These are phyloP conservation scores for Solanum bulbocastanum DNA, from an alignment of 257 asterid genomes.

Conservation along the genomic window DNA sequence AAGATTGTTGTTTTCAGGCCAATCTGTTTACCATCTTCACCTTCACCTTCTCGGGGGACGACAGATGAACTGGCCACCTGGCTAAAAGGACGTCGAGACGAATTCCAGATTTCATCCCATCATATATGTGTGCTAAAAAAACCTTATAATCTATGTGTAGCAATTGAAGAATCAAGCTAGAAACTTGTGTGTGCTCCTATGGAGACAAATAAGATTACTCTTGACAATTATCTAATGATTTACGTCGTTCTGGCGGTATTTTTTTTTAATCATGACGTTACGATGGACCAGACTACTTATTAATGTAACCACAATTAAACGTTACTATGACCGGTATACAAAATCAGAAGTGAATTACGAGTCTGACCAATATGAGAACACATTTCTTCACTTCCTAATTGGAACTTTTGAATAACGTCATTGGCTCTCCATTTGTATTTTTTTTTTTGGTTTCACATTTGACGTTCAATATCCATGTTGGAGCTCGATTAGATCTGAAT, in stretches of 20 bases:
- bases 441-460: background rate
- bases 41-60: conserved; percentile 92
- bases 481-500: background rate
- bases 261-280: background rate
- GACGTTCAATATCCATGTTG: accelerated
- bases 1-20: conserved; percentile 37
- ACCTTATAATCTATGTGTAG: background rate
- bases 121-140: background rate
- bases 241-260: background rate
- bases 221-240: background rate
- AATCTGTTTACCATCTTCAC: conserved; percentile 90
- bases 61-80: conserved; percentile 99
- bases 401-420: background rate
- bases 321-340: background rate
- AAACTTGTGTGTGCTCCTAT: background rate
- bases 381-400: background rate
- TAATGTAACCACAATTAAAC: background rate
- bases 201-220: background rate
- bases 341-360: background rate
- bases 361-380: background rate
- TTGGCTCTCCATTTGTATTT: background rate
- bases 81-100: conserved; percentile 24
- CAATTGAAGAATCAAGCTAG: background rate
- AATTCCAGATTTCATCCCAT: background rate
- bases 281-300: no score